A percentile compares a stretch with the other conserved stretches of the same genome.
These are phyloP conservation scores for Exophiala sp. DNA, from an alignment of 2,329 filamentous ascomycete species.

Conservation along the genomic window DNA sequence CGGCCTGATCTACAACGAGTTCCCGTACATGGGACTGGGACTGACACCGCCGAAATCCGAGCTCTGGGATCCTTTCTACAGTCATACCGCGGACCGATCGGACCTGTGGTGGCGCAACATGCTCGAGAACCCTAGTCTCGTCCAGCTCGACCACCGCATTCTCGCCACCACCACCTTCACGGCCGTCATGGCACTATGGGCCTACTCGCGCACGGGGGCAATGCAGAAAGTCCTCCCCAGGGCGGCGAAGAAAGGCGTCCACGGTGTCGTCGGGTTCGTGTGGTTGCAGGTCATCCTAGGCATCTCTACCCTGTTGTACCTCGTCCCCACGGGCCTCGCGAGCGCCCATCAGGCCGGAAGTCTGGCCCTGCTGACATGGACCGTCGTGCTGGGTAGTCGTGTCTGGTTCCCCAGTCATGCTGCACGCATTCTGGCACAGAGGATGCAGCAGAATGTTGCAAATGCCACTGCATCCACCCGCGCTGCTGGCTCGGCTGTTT, in stretches of 20 bases:
- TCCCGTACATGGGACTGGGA: constrained; percentile 87
- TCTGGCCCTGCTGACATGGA: constrained; percentile 75
- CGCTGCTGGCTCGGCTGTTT: neutral
- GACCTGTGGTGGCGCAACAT: constrained; percentile 97
- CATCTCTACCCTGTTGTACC: constrained; percentile 85
- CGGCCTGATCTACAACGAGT: constrained; percentile 97
- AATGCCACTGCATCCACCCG: neutral
- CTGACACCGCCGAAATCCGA: constrained; percentile 74
- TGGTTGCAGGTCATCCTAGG: constrained; percentile 77
- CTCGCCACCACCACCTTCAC: constrained; percentile 85
- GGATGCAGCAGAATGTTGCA: neutral
- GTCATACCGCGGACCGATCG: constrained; percentile 58
- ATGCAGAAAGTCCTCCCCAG: constrained; percentile 56
- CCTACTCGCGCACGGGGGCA: constrained; percentile 66
- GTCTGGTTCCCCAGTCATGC: constrained; percentile 57
- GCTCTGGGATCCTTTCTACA: constrained; percentile 81
- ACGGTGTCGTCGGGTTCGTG: constrained; percentile 77
- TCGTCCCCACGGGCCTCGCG: constrained; percentile 82
- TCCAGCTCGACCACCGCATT: constrained; percentile 92
- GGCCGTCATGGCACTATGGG: constrained; percentile 69
- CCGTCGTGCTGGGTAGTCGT: constrained; percentile 70
- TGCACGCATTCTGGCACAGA: constrained; percentile 15
- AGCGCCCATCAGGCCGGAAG: constrained; percentile 90
- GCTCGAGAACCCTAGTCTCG: constrained; percentile 91
- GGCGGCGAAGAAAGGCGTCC: constrained; percentile 61